A percentile compares a stretch with the other conserved stretches of the same genome.
Evolutionary conservation across 352 stramenopile genomes (phyloP).

Genomic region (Phytophthora tubulina): DNA sequence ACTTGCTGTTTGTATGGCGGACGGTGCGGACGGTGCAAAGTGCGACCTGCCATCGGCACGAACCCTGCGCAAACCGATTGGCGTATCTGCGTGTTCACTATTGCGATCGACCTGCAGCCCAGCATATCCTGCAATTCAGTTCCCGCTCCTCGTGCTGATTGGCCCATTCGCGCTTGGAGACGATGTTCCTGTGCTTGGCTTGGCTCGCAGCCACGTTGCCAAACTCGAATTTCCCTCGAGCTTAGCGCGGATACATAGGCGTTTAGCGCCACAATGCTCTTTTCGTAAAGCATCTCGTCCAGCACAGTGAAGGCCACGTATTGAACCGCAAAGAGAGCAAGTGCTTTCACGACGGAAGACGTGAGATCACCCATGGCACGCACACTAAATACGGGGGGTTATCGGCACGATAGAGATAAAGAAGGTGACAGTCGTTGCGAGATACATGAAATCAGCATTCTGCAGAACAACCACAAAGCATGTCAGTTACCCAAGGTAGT

Average conservation of each 20-base stretch:
- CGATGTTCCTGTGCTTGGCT: constrained; percentile 16
- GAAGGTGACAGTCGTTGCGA: constrained; percentile 88
- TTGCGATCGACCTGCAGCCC: constrained; percentile 5
- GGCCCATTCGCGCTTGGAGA: constrained; percentile 18
- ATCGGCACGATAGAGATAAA: constrained; percentile 91
- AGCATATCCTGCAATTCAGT: constrained; percentile 37
- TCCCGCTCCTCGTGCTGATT: constrained; percentile 41
- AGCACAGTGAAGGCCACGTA: constrained; percentile 88
- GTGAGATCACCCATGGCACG: constrained; percentile 87
- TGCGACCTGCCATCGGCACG: constrained; percentile 12
- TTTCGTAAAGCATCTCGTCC: constrained; percentile 91
- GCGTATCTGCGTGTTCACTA: not conserved
- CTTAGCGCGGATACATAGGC: constrained; percentile 80
- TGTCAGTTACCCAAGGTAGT: no score
- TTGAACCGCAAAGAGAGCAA: constrained; percentile 82
- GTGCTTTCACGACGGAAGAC: constrained; percentile 82
- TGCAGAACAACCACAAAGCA: no score
- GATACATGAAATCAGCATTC: no score
- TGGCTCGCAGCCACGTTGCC: constrained; percentile 45
- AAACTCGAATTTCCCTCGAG: constrained; percentile 72
- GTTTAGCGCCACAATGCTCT: constrained; percentile 87
- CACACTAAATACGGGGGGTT: constrained; percentile 88
- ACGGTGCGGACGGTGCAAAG: constrained; percentile 10
- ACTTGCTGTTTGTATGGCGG: constrained; percentile 43
- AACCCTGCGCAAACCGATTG: constrained; percentile 14